Evolutionary conservation across 1,139 yeast genomes (phyloP), one percentile per base, ranked within the genome.

Genomic region (Blastobotrys ciferrii): DNA sequence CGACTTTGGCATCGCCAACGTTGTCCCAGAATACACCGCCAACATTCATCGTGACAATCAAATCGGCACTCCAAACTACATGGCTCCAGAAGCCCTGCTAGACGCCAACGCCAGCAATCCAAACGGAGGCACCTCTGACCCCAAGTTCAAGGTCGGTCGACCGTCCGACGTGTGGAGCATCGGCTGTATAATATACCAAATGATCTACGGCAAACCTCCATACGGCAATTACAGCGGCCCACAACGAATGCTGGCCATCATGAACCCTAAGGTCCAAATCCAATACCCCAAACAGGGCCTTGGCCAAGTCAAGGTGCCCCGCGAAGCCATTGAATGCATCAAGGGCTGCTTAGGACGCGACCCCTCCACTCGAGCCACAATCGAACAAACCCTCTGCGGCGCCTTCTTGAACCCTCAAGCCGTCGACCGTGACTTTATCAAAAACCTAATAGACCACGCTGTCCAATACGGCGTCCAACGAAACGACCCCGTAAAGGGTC

Each of bases 111-210:
- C 45, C 1, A 25, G 11, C 13, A 23, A 32, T 9, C 28, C 37
- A 11, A 75, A 69, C 49, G 23, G 38, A 2, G 30, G 18, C 13
- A 23, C 28, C 2, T 17, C 43, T 12, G 49, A 39, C 18, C 37
- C 46, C 7, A 63, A 77, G 52, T 81, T 84, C 48, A 87, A 81
- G 64, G 95, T 91, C 5, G 98, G 98, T 1, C 85, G 82, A 60
- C 96, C 98, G 0, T 86, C 98, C 1, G 99, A 92, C 70, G 82
- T 94, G 11, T 92, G 98, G 98, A 89, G 98, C 17, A 86, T 96
- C 69, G 99, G 98, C 0, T 89, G 98, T 65, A 92, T 92, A 4
- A 75, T 92, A 2, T 92, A 91, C 68, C 98, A 92, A 67, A 88
- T 94, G 96, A 79, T 91, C 2, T 92, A 92, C 62, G 97, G 97